These are phyloP conservation scores for Royoungia palumana DNA, from an alignment of 768 basidiomycete genomes.

Conservation along the genomic window DNA sequence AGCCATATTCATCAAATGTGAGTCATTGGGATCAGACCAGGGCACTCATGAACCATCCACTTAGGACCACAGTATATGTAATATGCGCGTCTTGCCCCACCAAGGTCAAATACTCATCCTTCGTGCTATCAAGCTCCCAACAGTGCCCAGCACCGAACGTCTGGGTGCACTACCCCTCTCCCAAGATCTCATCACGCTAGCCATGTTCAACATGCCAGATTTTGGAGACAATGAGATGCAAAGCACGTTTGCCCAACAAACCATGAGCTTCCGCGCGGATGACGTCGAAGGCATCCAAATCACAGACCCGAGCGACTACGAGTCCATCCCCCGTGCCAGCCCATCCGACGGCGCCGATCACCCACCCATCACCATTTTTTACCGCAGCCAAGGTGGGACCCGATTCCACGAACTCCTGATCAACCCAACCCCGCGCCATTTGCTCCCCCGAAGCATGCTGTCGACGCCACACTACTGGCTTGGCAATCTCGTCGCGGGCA, in stretches of 20 bases:
- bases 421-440: constrained; percentile 23
- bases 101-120: constrained; percentile 53
- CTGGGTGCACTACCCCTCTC: constrained; percentile 16
- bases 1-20: constrained; percentile 25
- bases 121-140: constrained; percentile 36
- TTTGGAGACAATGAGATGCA: constrained; percentile 29
- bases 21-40: constrained; percentile 2
- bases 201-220: constrained; percentile 30
- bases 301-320: constrained; percentile 27
- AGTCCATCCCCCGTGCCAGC: constrained; percentile 16
- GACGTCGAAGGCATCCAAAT: constrained; percentile 35
- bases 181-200: constrained; percentile 29
- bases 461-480: constrained; percentile 30
- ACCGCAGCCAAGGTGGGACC: constrained; percentile 28
- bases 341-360: constrained; percentile 23
- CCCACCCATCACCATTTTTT: constrained; percentile 33
- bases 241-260: constrained; percentile 24
- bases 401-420: constrained; percentile 29
- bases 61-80: constrained; percentile 49
- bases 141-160: not conserved
- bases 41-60: constrained; percentile 4
- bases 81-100: constrained; percentile 48
- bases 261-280: constrained; percentile 30
- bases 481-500: constrained; percentile 22
- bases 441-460: constrained; percentile 22